Evolutionary conservation across 352 stramenopile species (phyloP), one percentile per base, ranked within the genome.

Genomic region (Phytophthora multivora): DNA sequence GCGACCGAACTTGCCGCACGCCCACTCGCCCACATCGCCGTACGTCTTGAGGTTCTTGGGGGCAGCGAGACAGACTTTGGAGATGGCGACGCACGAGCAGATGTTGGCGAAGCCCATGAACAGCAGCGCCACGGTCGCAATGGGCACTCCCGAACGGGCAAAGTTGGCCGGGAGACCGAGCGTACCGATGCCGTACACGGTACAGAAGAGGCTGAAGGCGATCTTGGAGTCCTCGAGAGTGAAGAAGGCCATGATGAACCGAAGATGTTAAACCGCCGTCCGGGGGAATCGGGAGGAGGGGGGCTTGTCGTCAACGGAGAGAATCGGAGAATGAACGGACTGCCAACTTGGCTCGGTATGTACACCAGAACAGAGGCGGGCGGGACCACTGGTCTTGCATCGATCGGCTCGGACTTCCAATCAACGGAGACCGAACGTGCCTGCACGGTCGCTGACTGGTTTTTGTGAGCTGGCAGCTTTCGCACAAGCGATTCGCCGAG

Each of bases 71-170:
- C 87, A 76, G n/a, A 89, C 79, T 31, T 80, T 81, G 9, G 77
- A 87, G 30, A 82, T 69, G 23, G 63, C 73, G 16, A 89, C 68
- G 18, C 73, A 88, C 8, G 80, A 80, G 59, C 65, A 81, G 58
- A 88, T 71, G 63, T 89, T 89, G 51, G 73, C 75, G 35, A 83
- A 75, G 0, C 73, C 78, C 80, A 89, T 89, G 59, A 88, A 70
- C 38, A 86, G 39, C 30, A 86, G 41, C 18, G 80, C 80, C 36
- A 81, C 65, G 9, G 66, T 76, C 25, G 78, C 78, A 30, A 79
- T 72, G 10, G 67, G 58, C 1, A 64, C 68, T 0, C 80, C 80
- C 3, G 80, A 81, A 28, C 80, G 80, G 13, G 80, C 71, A 59
- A 85, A 90, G 61, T 88, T 90, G 50, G 73, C 77, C 11, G 80